Evolutionary conservation across 192 early-diverging fungal genomes (phyloP), one percentile per base, ranked within the genome.

Genomic region (Entomortierella beljakovae): DNA sequence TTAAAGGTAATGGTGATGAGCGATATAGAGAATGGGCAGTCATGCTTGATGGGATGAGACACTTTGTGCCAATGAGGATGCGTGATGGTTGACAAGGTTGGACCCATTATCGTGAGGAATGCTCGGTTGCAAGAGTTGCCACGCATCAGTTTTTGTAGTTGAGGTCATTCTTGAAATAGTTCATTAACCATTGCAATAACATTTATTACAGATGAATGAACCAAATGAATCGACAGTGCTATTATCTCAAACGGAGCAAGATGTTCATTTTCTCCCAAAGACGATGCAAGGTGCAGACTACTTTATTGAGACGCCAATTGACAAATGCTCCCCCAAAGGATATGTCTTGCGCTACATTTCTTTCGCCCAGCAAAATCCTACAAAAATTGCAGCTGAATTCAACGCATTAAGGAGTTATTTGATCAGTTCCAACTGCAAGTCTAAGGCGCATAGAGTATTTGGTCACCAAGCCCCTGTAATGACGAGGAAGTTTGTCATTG

Each of bases 351-450:
- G 42, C 42, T 43, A 43, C 42, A 9, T 43, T 43, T 43, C 42
- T 43, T 43, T 43, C 42, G 42, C 42, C 42, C 42, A 43, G 42
- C 42, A 43, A 43, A 43, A 43, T 43, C 42, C 42, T 43, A 43
- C 42, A 43, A 43, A 43, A 43, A 43, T 43, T 43, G 42, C 42
- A 43, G 42, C 42, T 43, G 42, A 43, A 43, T 43, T 43, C 42
- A 43, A 43, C 42, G 42, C 42, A 43, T 43, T 43, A 43, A 43
- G 42, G 42, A 43, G 42, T 43, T 43, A 43, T 13, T 43, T 43
- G 18, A 43, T 43, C 42, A 43, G 42, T 43, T 43, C 42, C 42
- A 43, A 43, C 42, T 43, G 42, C 42, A 43, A 43, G 18, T 43
- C 42, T 43, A 43, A 43, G 42, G 42, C 42, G 42, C 42, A 43